Conservation (phyloP, 352 stramenopile genomes). For the Thraustochytrium sp. region DNA sequence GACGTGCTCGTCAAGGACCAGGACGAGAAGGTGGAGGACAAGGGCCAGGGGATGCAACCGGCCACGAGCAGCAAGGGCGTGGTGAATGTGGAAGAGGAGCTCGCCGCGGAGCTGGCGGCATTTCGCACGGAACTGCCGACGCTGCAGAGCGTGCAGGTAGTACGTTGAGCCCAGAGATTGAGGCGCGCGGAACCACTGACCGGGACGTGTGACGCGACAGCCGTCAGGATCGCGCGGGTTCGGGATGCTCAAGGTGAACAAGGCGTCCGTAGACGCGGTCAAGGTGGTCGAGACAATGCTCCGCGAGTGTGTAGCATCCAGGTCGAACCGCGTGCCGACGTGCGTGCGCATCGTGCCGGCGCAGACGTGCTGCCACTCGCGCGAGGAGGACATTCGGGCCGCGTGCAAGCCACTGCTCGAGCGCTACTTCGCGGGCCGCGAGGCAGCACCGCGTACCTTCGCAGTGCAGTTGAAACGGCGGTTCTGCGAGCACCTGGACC, state of each 20-base stretch:
- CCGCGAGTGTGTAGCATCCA: not conserved
- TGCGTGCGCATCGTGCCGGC: not conserved
- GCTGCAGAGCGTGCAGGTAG: not conserved
- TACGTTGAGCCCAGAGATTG: too few relatives aligned
- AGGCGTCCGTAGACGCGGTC: not conserved
- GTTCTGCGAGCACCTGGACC: not conserved
- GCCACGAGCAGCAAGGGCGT: not conserved
- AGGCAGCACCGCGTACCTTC: not conserved
- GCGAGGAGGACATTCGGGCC: not conserved
- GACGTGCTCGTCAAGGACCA: not conserved
- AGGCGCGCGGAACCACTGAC: too few relatives aligned
- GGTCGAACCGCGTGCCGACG: not conserved
- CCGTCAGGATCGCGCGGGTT: not conserved
- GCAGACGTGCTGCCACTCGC: conserved; percentile 7
- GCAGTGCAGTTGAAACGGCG: not conserved
- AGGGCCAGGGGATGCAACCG: not conserved
- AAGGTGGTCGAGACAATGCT: not conserved
- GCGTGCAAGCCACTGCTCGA: not conserved
- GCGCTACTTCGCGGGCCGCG: not conserved
- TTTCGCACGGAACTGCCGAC: not conserved
- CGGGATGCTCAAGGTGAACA: not conserved
- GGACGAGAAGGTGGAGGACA: not conserved
- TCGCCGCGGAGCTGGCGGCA: not conserved
- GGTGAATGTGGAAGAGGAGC: not conserved
- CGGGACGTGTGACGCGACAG: too few relatives aligned